Evolutionary conservation across 163 green algal genomes (phyloP), one percentile per base, ranked within the genome.

Genomic region (Volvox carteri): DNA sequence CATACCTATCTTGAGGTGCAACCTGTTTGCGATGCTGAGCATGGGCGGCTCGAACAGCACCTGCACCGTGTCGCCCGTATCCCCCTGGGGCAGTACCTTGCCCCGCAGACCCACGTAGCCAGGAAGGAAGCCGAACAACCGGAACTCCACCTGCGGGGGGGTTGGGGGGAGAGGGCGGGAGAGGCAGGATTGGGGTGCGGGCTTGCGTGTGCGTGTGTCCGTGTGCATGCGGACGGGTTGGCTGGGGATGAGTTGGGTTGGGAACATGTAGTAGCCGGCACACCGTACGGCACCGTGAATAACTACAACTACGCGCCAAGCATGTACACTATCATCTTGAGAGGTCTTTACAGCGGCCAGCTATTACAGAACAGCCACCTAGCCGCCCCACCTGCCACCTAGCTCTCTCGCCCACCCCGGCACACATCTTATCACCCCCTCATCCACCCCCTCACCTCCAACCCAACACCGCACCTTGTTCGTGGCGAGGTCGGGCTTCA

Each of bases 11-110:
- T 89, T 78, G n/a, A 96, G 73, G 65, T 92, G 78, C 4, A 97
- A 87, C 42, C 54, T 70, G 46, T 84, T 85, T 6, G 73, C 86
- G 7, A 97, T 54, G 33, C 83, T 86, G 35, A 98, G 78, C 41
- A 94, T 90, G 0, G 96, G 94, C n/a, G 90, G 94, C 81, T 97
- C 93, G 88, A 98, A 98, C 48, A 95, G 85, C 48, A 98, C 95
- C 85, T 95, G 94, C 58, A 96, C 95, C 28, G 94, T 96, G 78
- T 96, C 95, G n/a, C 80, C 79, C 2, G 67, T 44, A 23, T 94
- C 94, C 3, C 88, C 91, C 44, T 95, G 44, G 21, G 88, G 76
- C 79, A 94, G 76, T 30, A 98, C 90, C 19, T 44, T 92, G n/a
- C 96, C 96, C 0, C 95, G 80, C 50, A 98, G 90, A 11, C 92